Conservation (phyloP, 1,284 basidiomycete species). For the Apiotrichum laibachii region DNA sequence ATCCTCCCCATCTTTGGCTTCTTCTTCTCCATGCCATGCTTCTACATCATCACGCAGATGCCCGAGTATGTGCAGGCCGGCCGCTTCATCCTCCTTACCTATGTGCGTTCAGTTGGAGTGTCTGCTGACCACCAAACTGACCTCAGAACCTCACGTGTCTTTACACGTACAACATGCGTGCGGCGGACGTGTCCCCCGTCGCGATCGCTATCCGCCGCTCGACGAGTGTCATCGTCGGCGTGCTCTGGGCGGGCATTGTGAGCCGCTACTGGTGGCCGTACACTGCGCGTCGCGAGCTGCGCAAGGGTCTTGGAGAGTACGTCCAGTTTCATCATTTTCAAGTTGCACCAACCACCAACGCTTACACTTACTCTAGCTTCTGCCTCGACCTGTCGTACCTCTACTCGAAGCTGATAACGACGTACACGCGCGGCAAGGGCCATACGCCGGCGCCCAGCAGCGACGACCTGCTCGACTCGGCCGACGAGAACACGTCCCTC, state of each 20-base stretch:
- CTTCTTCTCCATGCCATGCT: constrained; percentile 89
- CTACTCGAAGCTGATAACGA: constrained; percentile 49
- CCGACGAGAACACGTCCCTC: constrained; percentile 12
- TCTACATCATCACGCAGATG: constrained; percentile 75
- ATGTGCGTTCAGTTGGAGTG: constrained; percentile 33
- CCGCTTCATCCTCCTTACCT: constrained; percentile 76
- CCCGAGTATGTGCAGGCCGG: constrained; percentile 76
- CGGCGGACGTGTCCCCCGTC: constrained; percentile 65
- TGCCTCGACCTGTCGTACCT: constrained; percentile 52
- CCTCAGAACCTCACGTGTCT: constrained; percentile 83
- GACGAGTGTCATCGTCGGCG: constrained; percentile 77
- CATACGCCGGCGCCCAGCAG: background rate
- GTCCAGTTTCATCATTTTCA: no score
- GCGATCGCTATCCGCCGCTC: constrained; percentile 74
- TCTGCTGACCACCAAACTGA: constrained; percentile 14
- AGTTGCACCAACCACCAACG: no score
- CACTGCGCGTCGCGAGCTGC: constrained; percentile 83
- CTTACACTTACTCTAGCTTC: constrained; percentile 38
- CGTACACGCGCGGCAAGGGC: constrained; percentile 35
- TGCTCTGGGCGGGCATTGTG: constrained; percentile 82
- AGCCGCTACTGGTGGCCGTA: constrained; percentile 93
- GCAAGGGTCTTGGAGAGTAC: constrained; percentile 79
- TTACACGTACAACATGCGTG: constrained; percentile 81
- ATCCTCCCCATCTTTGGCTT: constrained; percentile 79
- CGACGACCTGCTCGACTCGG: no score